phyloP scores from a whole-genome alignment of 2,329 filamentous ascomycete species.

The Esteya vermicola region DNA sequence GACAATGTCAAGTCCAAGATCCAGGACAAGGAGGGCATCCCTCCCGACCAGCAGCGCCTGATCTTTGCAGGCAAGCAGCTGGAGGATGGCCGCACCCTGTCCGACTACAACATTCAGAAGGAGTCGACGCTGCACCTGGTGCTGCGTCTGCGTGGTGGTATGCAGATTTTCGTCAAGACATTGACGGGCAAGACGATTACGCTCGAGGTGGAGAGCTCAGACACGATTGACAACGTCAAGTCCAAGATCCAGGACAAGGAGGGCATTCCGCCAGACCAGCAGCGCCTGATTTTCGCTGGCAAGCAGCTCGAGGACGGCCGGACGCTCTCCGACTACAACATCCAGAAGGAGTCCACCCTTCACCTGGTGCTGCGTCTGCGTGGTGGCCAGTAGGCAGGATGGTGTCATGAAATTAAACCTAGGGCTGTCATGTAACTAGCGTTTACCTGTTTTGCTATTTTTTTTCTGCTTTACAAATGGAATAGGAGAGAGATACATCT shows the following conservation, averaged over 20 bases:
- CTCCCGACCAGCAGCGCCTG: conserved; percentile 86
- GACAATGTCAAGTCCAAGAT: conserved; percentile 97
- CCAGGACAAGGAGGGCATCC: conserved; percentile 95
- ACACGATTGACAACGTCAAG: conserved; percentile 93
- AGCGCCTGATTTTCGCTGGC: conserved; percentile 83
- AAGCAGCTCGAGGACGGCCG: conserved; percentile 91
- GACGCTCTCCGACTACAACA: conserved; percentile 90
- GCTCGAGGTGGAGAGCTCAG: conserved; percentile 73
- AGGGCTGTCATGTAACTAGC: no score
- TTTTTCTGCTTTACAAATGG: no score
- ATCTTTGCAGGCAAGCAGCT: conserved; percentile 96
- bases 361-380: conserved; percentile 70
- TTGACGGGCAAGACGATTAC: conserved; percentile 91
- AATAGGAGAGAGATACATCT: no score
- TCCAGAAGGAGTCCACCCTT: conserved; percentile 79
- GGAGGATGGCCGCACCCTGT: conserved; percentile 81
- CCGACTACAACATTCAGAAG: conserved; percentile 94
- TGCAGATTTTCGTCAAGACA: conserved; percentile 83
- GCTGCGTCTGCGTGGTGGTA: conserved; percentile 76
- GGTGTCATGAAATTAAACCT: conserved; percentile 67
- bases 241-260: conserved; percentile 87
- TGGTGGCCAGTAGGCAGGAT: conserved; percentile 67
- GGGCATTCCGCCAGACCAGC: conserved; percentile 88
- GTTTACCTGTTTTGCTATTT: no score
- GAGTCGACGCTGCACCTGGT: conserved; percentile 77